phyloP scores from a whole-genome alignment of 352 stramenopile genomes.

The Phytophthora litchii region DNA sequence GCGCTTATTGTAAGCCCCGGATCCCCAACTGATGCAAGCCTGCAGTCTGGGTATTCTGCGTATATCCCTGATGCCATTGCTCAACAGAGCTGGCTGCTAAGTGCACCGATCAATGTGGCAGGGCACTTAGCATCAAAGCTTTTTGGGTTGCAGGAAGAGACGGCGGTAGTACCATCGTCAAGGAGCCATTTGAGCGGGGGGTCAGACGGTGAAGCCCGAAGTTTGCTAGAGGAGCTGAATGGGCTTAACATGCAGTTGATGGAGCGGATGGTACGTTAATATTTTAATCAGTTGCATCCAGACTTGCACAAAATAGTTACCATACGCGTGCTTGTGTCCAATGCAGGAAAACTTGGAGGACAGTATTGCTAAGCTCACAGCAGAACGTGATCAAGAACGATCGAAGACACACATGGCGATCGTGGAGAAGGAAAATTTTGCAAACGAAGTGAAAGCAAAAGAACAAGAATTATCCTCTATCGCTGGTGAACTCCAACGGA shows the following conservation, averaged over 20 bases:
- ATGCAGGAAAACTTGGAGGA: conserved; percentile 77
- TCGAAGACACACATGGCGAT: conserved; percentile 64
- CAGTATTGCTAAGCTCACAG: conserved; percentile 68
- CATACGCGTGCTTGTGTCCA: background rate
- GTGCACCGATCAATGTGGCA: conserved; percentile 63
- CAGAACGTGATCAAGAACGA: conserved; percentile 78
- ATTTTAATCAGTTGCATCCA: background rate
- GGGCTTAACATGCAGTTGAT: conserved; percentile 86
- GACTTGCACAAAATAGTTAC: background rate
- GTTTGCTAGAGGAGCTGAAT: conserved; percentile 83
- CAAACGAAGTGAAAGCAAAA: conserved; percentile 50
- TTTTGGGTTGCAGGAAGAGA: conserved; percentile 63
- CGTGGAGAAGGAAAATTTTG: conserved; percentile 73
- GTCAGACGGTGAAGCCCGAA: conserved; percentile 55
- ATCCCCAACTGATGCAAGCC: conserved; percentile 6
- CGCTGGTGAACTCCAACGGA: conserved; percentile 65
- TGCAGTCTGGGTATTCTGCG: conserved; percentile 38
- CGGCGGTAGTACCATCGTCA: conserved; percentile 23
- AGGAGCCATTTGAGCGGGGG: conserved; percentile 29
- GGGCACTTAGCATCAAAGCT: conserved; percentile 66
- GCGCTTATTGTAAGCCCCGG: conserved; percentile 45
- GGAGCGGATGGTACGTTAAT: conserved; percentile 68
- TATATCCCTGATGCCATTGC: conserved; percentile 55
- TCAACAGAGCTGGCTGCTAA: conserved; percentile 71
- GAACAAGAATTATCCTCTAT: conserved; percentile 55